Conservation (phyloP, 164 flowering plant species). For the Paratinospora sagittata region DNA sequence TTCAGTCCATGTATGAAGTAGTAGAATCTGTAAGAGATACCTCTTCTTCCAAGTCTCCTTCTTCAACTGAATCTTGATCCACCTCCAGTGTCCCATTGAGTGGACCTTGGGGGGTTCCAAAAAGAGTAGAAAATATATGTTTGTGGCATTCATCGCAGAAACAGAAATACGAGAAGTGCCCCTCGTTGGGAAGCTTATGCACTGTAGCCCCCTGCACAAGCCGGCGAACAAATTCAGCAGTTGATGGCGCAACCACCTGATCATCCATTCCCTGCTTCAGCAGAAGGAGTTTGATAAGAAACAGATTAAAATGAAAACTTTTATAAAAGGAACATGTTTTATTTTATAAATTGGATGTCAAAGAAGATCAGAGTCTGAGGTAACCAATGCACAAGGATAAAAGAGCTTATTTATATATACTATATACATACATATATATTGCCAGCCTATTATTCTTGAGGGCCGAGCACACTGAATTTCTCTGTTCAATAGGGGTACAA, state of each 20-base stretch:
- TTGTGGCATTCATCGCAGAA: conserved; percentile 86
- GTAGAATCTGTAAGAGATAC: conserved; percentile 4
- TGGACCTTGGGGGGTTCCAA: conserved; percentile 70
- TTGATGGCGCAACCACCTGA: conserved; percentile 54
- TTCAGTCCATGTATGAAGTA: background rate
- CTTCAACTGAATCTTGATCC: conserved; percentile 13
- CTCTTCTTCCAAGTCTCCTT: conserved; percentile 12
- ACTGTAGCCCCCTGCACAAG: conserved; percentile 57
- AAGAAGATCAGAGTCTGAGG: background rate
- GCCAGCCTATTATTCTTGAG: too few relatives aligned
- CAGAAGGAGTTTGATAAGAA: conserved; percentile 7
- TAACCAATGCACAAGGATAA: too few relatives aligned
- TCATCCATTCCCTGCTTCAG: conserved; percentile 83
- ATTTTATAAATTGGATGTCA: too few relatives aligned
- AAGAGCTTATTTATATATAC: too few relatives aligned
- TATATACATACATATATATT: too few relatives aligned
- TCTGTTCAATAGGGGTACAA: too few relatives aligned
- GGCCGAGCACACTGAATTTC: too few relatives aligned
- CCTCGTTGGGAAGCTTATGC: conserved; percentile 71
- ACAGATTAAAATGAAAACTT: background rate
- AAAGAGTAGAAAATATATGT: conserved; percentile 58
- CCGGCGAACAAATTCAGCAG: conserved; percentile 58
- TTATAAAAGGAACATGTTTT: background rate
- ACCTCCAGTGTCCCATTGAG: conserved; percentile 16
- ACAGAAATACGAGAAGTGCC: conserved; percentile 81